Base-by-base conservation (phyloP, 371 early-diverging fungal species). In the Mucor circinelloides region DNA sequence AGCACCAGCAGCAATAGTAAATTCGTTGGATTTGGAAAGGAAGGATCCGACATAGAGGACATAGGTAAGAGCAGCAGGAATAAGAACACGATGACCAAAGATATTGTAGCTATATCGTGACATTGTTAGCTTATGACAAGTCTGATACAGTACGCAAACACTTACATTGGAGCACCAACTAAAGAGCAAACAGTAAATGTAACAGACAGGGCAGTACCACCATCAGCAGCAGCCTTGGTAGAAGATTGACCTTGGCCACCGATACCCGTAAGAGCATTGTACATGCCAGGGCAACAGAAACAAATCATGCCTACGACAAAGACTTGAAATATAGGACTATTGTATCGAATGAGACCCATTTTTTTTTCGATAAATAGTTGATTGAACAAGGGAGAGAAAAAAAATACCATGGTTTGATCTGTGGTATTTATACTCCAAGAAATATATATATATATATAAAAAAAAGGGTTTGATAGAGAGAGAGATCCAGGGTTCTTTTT, bases 231-330 rank as follows among this genome's bases (percentile, higher is more conserved):
- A 34, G 85, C 86, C 25, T 80, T 83, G 25, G 81, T 81, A 71
- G 89, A 85, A 12, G 67, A 63, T 46, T 81, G 74, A 71, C 87
- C 87, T 59, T 73, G 82, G 61, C 82, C 78, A 57, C 87, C 87
- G 31, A 78, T 68, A 63, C 75, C 78, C 69, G 82, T 84, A 31
- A 93, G 73, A 58, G 92, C 93, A 65, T 94, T 94, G 81, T 89
- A 94, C 93, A 94, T 93, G 62, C 93, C 94, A 15, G 94, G 93
- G 67, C 90, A 89, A 64, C 88, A 86, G 82, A 92, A 92, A 72
- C 91, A 90, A 64, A 91, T 87, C 66, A 92, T 79, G 25, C 89
- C 89, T 58, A 92, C 84, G 30, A 91, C 70, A 42, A 90, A 71
- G 62, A 92, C 82, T 72, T 92, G 93, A 57, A 80, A 71, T 71